Percentiles rank a stretch among this genome's conserved stretches.
Conservation (phyloP, 208 protist genomes). For the Angomonas ambiguus region DNA sequence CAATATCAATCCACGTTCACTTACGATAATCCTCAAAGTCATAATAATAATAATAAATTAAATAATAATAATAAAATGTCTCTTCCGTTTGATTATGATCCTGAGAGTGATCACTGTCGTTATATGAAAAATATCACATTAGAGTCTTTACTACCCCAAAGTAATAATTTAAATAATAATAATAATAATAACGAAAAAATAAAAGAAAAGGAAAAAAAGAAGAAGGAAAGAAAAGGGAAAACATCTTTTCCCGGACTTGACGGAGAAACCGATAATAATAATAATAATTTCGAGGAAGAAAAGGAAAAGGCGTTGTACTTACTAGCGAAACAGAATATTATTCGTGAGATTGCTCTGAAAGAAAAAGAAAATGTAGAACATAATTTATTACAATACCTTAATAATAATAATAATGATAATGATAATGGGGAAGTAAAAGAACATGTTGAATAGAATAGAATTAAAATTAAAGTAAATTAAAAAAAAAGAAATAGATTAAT, state of each 20-base stretch:
- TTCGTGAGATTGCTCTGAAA: neutral
- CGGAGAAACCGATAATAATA: neutral
- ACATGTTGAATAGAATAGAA: neutral
- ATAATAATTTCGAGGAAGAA: slow-evolving; percentile 2
- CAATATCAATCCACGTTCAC: neutral
- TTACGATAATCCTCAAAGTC: neutral
- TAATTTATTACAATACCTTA: no score
- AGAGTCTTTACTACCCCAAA: neutral
- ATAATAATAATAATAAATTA: slow-evolving; percentile 6
- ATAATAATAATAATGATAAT: neutral
- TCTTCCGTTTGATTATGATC: neutral
- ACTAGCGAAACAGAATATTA: slow-evolving; percentile 5
- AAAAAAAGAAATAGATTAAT: neutral
- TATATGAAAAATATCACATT: neutral
- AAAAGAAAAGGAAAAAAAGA: neutral
- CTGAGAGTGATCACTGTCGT: neutral
- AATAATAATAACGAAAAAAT: no score
- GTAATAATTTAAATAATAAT: slow-evolving; percentile 8
- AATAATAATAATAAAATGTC: neutral
- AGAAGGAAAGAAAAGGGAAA: no score
- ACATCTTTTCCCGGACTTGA: neutral
- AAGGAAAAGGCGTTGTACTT: neutral
- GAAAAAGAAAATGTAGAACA: neutral
- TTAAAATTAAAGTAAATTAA: neutral
- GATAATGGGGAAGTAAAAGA: neutral